Evolutionary conservation across 164 flowering plant species (phyloP).

Genomic region (Tinospora cordifolia): DNA sequence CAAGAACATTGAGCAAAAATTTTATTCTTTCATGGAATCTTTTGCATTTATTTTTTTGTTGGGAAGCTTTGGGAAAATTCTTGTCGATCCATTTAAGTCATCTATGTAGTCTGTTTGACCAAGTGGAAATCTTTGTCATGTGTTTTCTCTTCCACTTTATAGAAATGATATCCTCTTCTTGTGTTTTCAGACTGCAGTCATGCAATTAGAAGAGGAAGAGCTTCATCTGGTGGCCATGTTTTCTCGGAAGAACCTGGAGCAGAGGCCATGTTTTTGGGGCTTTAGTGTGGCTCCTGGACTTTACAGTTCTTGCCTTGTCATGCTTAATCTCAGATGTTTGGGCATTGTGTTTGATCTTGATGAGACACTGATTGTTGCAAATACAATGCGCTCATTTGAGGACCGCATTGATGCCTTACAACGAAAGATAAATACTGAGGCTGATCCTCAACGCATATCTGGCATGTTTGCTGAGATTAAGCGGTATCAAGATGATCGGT

Average conservation of each 20-base stretch:
- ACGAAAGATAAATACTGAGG: conserved; percentile 65
- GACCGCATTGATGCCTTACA: conserved; percentile 90
- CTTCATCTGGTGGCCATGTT: conserved; percentile 94
- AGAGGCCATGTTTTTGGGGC: conserved; percentile 86
- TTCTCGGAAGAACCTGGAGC: conserved; percentile 46
- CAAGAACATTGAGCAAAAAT: too few relatives aligned
- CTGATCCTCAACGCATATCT: conserved; percentile 66
- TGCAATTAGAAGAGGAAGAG: conserved; percentile 69
- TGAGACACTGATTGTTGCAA: conserved; percentile 94
- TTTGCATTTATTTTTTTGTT: too few relatives aligned
- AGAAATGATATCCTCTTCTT: neutral
- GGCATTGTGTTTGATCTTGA: conserved; percentile 99
- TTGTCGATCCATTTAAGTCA: too few relatives aligned
- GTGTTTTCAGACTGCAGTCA: conserved; percentile 72
- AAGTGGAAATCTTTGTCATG: too few relatives aligned
- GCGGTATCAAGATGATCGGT: conserved; percentile 90
- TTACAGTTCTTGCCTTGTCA: conserved; percentile 74
- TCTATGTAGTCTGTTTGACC: too few relatives aligned
- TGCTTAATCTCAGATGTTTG: conserved; percentile 96
- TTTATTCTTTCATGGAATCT: too few relatives aligned
- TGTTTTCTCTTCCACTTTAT: neutral
- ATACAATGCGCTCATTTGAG: conserved; percentile 98
- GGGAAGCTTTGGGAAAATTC: too few relatives aligned
- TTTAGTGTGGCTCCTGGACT: conserved; percentile 60
- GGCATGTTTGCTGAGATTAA: conserved; percentile 84